Evolutionary conservation across 306 rosid genomes (phyloP), one percentile per base, ranked within the genome.

Genomic region (Senna siamea): DNA sequence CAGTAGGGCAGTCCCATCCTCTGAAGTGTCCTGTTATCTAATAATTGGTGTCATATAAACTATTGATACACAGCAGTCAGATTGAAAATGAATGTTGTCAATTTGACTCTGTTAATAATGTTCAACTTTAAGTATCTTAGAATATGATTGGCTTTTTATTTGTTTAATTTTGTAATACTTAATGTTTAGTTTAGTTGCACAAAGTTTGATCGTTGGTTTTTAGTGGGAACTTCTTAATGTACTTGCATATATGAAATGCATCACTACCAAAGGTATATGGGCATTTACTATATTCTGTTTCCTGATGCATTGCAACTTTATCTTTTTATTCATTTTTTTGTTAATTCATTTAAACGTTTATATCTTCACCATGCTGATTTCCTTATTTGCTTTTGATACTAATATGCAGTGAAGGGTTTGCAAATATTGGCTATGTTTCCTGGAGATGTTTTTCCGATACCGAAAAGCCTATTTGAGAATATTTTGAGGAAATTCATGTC

Each of bases 361-460:
- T 57, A 62, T 61, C 61, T 74, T 73, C 55, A 40, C 34, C 4
- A 3, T 56, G 51, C 79, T 84, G 74, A 78, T 66, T 34, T 48
- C 20, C 48, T 34, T 69, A 35, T 64, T 77, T 69, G 34, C 51
- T 73, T 79, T 81, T 77, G 71, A 54, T 74, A 12, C 19, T 66
- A 55, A 58, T 75, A 58, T 76, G 87, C 92, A 94, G 98, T 87
- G 73, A 90, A 85, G 83, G 92, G 98, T 61, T 84, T 94, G 89
- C 90, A 83, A 85, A 87, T 83, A 58, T 82, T 89, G 75, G 90
- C 95, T 69, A 87, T 86, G 81, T 88, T 91, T 79, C 89, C 81
- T 46, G 83, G 80, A 81, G 92, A 85, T 78, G 69, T 46, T 85
- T 91, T 89, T 79, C 90, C 92, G 38, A 72, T 88, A 72, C 78